Conservation (phyloP, 177 flowering plant genomes). For the Vitis hybrid region DNA sequence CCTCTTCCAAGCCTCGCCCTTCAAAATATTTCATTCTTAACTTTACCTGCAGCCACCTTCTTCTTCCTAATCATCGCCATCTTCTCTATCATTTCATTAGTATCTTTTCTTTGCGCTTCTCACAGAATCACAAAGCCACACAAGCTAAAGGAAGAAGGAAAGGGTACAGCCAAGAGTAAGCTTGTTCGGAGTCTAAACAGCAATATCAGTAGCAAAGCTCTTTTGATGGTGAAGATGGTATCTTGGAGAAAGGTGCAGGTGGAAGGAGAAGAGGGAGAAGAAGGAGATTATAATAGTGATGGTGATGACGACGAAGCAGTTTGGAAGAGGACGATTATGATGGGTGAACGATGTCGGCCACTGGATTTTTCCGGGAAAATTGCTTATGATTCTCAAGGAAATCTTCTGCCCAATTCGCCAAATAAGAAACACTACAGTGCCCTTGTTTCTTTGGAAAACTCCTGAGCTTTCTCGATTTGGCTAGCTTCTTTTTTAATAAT, state of each 20-base stretch:
- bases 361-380: conserved; percentile 51
- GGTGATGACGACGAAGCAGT: conserved; percentile 30
- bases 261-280: conserved; percentile 6
- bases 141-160: background rate
- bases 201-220: conserved; percentile 40
- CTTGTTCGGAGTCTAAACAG: conserved; percentile 18
- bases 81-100: conserved; percentile 17
- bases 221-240: conserved; percentile 35
- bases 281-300: conserved; percentile 21
- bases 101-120: conserved; percentile 28
- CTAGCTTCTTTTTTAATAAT: background rate
- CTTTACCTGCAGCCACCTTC: conserved; percentile 1
- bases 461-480: background rate
- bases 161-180: background rate
- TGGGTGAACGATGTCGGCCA: conserved; percentile 54
- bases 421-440: background rate
- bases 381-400: conserved; percentile 44
- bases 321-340: conserved; percentile 57
- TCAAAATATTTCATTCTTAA: background rate
- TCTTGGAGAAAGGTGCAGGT: conserved; percentile 41
- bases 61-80: conserved; percentile 8
- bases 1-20: conserved; percentile 5
- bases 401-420: conserved; percentile 22
- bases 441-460: background rate
- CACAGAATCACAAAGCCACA: conserved; percentile 8